phyloP scores from a whole-genome alignment of 2,329 filamentous ascomycete genomes.

The Laburnicola sp. region DNA sequence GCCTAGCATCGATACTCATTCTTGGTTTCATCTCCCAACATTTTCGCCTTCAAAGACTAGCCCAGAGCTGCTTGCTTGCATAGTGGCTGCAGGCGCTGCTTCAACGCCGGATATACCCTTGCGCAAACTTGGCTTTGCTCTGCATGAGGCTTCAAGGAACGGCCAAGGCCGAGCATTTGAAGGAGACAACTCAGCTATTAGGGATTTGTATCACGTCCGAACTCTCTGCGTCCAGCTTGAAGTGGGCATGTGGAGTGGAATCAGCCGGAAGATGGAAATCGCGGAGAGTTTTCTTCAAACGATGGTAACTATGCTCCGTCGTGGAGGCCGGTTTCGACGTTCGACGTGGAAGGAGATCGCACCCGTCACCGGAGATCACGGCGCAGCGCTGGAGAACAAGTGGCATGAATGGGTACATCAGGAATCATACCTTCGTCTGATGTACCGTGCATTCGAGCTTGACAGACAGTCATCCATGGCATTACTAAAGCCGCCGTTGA shows the following conservation, averaged over 20 bases:
- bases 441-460: constrained; percentile 66
- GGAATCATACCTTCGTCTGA: constrained; percentile 70
- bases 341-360: constrained; percentile 57
- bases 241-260: constrained; percentile 62
- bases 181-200: constrained; percentile 54
- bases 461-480: constrained; percentile 71
- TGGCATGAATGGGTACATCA: constrained; percentile 67
- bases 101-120: constrained; percentile 60
- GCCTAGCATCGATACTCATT: constrained; percentile 60
- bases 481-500: constrained; percentile 64
- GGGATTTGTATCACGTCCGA: constrained; percentile 52
- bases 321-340: constrained; percentile 62
- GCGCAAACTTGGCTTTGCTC: constrained; percentile 61
- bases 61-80: constrained; percentile 63
- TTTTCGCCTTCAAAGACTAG: constrained; percentile 60
- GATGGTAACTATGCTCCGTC: constrained; percentile 59
- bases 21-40: constrained; percentile 65
- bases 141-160: constrained; percentile 54
- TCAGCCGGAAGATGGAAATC: constrained; percentile 62
- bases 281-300: constrained; percentile 61
- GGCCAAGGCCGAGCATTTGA: constrained; percentile 50
- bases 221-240: constrained; percentile 49
- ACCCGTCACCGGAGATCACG: constrained; percentile 59
- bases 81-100: constrained; percentile 63
- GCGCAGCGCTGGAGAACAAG: constrained; percentile 61